Evolutionary conservation across 2,329 filamentous ascomycete genomes (phyloP).

Genomic region (Rhinocladiella mackenziei): DNA sequence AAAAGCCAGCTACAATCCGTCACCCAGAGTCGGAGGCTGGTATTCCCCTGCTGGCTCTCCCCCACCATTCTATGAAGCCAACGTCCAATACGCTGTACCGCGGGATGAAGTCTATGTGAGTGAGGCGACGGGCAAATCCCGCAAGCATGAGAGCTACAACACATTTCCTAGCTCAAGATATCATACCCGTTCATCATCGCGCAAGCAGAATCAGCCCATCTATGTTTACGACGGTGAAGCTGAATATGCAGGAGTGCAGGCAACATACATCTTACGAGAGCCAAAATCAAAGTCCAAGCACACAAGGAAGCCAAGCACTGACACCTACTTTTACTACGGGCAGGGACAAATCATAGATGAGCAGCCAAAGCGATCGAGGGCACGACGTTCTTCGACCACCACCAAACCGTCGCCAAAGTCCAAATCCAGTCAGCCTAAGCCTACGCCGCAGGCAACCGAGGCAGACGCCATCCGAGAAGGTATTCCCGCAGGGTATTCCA

Average conservation of each 20-base stretch:
- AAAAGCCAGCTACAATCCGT: conserved; percentile 53
- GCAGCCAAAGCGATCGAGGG: conserved; percentile 45
- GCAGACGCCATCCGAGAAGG: conserved; percentile 61
- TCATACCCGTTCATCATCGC: conserved; percentile 35
- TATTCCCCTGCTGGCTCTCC: conserved; percentile 43
- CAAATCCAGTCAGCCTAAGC: conserved; percentile 36
- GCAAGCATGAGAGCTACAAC: conserved; percentile 40
- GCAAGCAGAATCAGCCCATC: conserved; percentile 51
- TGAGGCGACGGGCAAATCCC: conserved; percentile 48
- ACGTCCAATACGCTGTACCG: conserved; percentile 49
- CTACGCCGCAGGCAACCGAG: conserved; percentile 54
- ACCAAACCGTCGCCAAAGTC: conserved; percentile 43
- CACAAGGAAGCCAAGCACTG: conserved; percentile 45
- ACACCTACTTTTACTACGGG: conserved; percentile 50
- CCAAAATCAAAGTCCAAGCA: conserved; percentile 43
- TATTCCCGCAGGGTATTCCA: conserved; percentile 85
- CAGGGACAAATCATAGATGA: conserved; percentile 57
- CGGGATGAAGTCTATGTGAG: conserved; percentile 63
- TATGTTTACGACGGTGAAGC: conserved; percentile 50
- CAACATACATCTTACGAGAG: conserved; percentile 45
- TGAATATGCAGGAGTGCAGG: conserved; percentile 52
- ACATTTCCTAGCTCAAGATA: conserved; percentile 47
- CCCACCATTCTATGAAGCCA: conserved; percentile 45
- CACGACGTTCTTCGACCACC: conserved; percentile 54
- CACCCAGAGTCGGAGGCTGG: conserved; percentile 36